Percentiles rank a stretch among this genome's conserved stretches.
phyloP scores from a whole-genome alignment of 768 basidiomycete species.

The Cantharellus anzutake region DNA sequence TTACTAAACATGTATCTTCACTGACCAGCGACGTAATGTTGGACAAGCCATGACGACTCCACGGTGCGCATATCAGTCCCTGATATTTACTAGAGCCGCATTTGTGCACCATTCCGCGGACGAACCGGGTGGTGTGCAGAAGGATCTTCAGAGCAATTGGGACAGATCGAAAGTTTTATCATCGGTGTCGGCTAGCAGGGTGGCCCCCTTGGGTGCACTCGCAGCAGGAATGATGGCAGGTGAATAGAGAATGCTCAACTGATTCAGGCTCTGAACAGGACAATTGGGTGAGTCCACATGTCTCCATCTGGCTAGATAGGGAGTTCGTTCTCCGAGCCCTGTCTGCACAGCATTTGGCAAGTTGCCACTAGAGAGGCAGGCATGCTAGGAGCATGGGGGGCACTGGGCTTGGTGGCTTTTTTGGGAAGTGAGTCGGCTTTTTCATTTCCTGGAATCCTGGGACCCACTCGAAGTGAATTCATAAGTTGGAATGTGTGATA shows the following conservation, averaged over 20 bases:
- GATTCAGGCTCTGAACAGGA: conserved; percentile 1
- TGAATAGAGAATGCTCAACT: conserved; percentile 5
- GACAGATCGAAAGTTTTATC: not conserved
- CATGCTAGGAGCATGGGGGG: not conserved
- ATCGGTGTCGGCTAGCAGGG: too few relatives aligned
- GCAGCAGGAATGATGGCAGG: not conserved
- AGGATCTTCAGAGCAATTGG: not conserved
- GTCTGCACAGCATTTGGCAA: not conserved
- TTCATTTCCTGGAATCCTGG: conserved; percentile 6
- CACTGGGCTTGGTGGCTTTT: not conserved
- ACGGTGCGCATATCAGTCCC: too few relatives aligned
- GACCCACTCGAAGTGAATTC: not conserved
- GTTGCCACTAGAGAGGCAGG: not conserved
- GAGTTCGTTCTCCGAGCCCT: not conserved
- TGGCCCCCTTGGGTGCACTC: not conserved
- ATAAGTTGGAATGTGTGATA: not conserved
- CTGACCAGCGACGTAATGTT: too few relatives aligned
- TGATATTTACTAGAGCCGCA: too few relatives aligned
- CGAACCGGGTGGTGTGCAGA: not conserved
- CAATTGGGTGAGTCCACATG: conserved; percentile 7
- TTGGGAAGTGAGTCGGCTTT: conserved; percentile 4
- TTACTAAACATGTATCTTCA: too few relatives aligned
- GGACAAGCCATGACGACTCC: too few relatives aligned
- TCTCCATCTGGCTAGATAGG: conserved; percentile 3
- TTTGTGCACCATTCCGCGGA: not conserved